Conservation (phyloP, 805 yeast genomes). For the Cyberlindnera amylophila region DNA sequence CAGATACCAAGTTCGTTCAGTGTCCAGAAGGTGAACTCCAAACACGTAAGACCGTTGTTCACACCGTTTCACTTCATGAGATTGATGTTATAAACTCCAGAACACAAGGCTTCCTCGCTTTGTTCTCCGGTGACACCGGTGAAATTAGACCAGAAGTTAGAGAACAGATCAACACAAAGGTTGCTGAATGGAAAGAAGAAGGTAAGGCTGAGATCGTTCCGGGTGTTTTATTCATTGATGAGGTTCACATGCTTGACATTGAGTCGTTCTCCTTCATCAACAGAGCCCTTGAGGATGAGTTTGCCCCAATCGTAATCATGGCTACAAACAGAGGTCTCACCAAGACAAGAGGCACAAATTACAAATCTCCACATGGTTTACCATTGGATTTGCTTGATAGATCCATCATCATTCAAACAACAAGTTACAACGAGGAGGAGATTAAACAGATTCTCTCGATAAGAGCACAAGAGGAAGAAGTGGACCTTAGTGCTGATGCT, state of each 20-base stretch:
- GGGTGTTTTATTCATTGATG: slow-evolving; percentile 96
- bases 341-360: slow-evolving; percentile 89
- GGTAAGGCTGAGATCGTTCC: slow-evolving; percentile 98
- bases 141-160: slow-evolving; percentile 95
- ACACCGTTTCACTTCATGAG: slow-evolving; percentile 96
- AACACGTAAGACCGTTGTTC: slow-evolving; percentile 91
- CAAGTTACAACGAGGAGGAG: slow-evolving; percentile 74
- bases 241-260: slow-evolving; percentile 96
- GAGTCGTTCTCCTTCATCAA: slow-evolving; percentile 94
- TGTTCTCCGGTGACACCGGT: slow-evolving; percentile 95
- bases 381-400: slow-evolving; percentile 94
- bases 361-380: slow-evolving; percentile 95
- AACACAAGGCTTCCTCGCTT: slow-evolving; percentile 95
- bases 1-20: slow-evolving; percentile 95
- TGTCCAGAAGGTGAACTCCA: slow-evolving; percentile 99
- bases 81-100: slow-evolving; percentile 96
- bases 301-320: slow-evolving; percentile 96
- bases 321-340: slow-evolving; percentile 97
- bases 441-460: slow-evolving; percentile 81
- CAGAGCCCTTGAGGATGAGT: slow-evolving; percentile 93
- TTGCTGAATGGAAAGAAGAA: slow-evolving; percentile 98
- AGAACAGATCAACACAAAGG: slow-evolving; percentile 93
- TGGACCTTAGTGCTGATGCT: slow-evolving; percentile 77
- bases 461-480: slow-evolving; percentile 93
- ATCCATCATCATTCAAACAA: slow-evolving; percentile 86